Conservation (phyloP, 768 basidiomycete species). For the Tricholoma sp. region DNA sequence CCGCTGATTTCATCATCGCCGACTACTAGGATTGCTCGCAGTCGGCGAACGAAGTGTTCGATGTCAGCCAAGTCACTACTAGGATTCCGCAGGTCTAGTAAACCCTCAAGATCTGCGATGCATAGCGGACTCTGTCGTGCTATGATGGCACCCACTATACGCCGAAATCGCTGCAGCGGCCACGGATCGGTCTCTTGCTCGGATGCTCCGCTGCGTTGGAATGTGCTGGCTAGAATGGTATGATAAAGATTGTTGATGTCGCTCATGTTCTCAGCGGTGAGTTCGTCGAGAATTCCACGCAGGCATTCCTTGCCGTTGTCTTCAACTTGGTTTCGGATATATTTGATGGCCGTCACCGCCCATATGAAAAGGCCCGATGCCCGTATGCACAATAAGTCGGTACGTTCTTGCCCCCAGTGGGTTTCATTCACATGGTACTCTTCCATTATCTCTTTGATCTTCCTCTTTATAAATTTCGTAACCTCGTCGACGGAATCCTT, state of each 20-base stretch:
- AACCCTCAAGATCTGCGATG: conserved; percentile 4
- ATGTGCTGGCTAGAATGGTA: conserved; percentile 2
- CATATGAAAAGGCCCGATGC: conserved; percentile 17
- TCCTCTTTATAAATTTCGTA: conserved; percentile 1
- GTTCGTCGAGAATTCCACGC: conserved; percentile 2
- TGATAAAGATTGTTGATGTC: conserved; percentile 13
- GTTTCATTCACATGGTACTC: conserved; percentile 4
- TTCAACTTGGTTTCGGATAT: conserved; percentile 7
- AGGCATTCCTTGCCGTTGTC: conserved; percentile 7
- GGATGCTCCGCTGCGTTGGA: neutral
- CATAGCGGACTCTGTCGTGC: conserved; percentile 7
- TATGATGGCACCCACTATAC: conserved; percentile 12
- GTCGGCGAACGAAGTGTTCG: conserved; percentile 10
- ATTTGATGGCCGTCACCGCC: conserved; percentile 11
- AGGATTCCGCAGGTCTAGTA: conserved; percentile 7
- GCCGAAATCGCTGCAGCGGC: conserved; percentile 13
- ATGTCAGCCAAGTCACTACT: conserved; percentile 5
- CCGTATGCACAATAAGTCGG: neutral
- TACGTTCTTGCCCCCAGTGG: conserved; percentile 9
- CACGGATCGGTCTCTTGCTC: neutral
- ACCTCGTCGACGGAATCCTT: conserved; percentile 9
- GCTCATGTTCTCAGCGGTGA: conserved; percentile 9
- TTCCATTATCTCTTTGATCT: neutral
- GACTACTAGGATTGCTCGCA: conserved; percentile 13
- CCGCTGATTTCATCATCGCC: conserved; percentile 8